Conservation (phyloP, 345 rosid species). For the Lenwebbia sp. region DNA sequence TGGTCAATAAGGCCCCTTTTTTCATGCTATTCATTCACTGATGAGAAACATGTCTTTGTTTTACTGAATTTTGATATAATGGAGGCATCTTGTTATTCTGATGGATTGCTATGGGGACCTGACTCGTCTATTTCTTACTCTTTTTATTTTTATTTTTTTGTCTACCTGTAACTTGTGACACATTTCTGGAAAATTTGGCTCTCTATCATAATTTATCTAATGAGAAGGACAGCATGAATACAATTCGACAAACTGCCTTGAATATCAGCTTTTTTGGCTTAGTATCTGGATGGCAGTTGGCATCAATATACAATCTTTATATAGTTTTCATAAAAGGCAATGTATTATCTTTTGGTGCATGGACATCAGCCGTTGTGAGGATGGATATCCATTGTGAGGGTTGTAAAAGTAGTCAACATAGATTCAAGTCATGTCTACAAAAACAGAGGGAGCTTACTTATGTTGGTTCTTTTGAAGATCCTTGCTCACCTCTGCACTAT, state of each 20-base stretch:
- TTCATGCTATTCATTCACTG: background rate
- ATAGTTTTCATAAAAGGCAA: background rate
- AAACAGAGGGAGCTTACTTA: background rate
- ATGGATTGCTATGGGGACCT: background rate
- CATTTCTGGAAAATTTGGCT: background rate
- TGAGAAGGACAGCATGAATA: background rate
- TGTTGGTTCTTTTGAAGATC: background rate
- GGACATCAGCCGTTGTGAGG: background rate
- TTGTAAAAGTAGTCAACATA: background rate
- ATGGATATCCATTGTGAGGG: background rate
- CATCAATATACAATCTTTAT: background rate
- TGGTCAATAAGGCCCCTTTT: too few relatives aligned
- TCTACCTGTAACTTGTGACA: background rate
- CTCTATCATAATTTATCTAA: background rate
- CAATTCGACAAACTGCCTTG: background rate
- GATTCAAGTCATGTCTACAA: background rate
- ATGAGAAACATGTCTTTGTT: background rate
- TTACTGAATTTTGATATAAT: background rate
- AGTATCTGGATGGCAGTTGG: background rate
- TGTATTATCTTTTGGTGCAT: background rate
- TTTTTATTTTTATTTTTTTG: background rate
- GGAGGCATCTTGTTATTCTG: background rate
- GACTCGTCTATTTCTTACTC: background rate
- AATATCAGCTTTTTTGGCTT: background rate
- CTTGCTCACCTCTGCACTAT: background rate